A percentile compares a stretch with the other conserved stretches of the same genome.
Evolutionary conservation across 768 basidiomycete genomes (phyloP).

Genomic region (Cytidiella melzeri): DNA sequence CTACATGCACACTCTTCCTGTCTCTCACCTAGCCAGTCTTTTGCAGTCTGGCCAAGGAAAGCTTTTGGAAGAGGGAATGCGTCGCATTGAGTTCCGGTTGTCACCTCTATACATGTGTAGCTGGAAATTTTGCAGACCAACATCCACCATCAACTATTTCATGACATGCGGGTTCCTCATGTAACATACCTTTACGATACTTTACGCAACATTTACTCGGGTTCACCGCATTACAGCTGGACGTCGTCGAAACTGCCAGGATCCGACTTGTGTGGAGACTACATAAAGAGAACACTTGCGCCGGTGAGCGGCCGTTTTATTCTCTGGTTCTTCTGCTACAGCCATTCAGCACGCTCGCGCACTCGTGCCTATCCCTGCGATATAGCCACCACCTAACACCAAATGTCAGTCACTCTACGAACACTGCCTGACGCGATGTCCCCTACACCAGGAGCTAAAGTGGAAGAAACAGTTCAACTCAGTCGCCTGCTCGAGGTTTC

Average conservation of each 20-base stretch:
- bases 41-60: slow-evolving; percentile 30
- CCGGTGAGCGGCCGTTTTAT: no score
- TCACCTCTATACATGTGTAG: slow-evolving; percentile 45
- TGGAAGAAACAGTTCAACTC: neutral
- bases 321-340: no score
- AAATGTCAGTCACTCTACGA: neutral
- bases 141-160: slow-evolving; percentile 49
- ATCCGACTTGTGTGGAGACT: no score
- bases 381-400: neutral
- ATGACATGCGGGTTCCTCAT: slow-evolving; percentile 5
- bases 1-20: slow-evolving; percentile 41
- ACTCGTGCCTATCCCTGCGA: no score
- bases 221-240: neutral
- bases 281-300: no score
- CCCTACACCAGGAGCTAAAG: slow-evolving; percentile 1
- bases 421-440: neutral
- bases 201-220: neutral
- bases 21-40: slow-evolving; percentile 56
- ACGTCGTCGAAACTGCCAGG: no score
- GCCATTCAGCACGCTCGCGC: no score
- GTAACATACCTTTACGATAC: slow-evolving; percentile 1
- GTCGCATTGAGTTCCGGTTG: slow-evolving; percentile 80
- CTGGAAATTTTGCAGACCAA: slow-evolving; percentile 82
- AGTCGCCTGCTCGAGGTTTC: slow-evolving; percentile 59
- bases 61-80: slow-evolving; percentile 53